These are phyloP conservation scores for Penicillium fuscoglaucum DNA, from an alignment of 2,329 filamentous ascomycete species.

Conservation along the genomic window DNA sequence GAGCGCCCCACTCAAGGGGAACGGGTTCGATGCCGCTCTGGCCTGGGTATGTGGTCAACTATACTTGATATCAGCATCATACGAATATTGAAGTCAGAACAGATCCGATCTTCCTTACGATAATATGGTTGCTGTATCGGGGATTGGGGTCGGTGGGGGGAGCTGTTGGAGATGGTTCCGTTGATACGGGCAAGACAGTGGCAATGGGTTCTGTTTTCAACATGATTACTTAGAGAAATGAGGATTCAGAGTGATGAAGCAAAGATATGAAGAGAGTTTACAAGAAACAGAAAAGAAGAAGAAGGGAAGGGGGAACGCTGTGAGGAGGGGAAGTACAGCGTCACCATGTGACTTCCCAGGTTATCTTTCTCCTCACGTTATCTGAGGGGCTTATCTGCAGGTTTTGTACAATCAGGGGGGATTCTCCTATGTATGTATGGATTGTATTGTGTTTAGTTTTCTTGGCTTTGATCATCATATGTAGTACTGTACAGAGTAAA, in stretches of 20 bases:
- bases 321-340: conserved; percentile 1
- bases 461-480: background rate
- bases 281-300: background rate
- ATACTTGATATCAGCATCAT: conserved; percentile 16
- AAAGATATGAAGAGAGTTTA: background rate
- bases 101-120: conserved; percentile 25
- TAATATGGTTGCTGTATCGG: conserved; percentile 38
- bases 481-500: conserved; percentile 5
- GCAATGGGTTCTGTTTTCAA: conserved; percentile 23
- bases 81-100: background rate
- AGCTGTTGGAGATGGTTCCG: conserved; percentile 18
- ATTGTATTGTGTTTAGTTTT: background rate
- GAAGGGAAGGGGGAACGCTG: background rate
- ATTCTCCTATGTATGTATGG: no score
- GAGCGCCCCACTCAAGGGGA: conserved; percentile 80
- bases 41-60: conserved; percentile 80
- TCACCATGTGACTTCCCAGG: conserved; percentile 26
- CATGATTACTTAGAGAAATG: conserved; percentile 15
- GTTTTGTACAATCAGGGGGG: background rate
- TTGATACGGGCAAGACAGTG: conserved; percentile 9
- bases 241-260: background rate
- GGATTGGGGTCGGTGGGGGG: conserved; percentile 26
- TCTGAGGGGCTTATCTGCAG: conserved; percentile 17
- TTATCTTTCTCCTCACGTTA: conserved; percentile 33
- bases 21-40: conserved; percentile 94